A percentile compares a stretch with the other conserved stretches of the same genome.
phyloP scores from a whole-genome alignment of 805 yeast species.

The Saccharomycopsis olivae region DNA sequence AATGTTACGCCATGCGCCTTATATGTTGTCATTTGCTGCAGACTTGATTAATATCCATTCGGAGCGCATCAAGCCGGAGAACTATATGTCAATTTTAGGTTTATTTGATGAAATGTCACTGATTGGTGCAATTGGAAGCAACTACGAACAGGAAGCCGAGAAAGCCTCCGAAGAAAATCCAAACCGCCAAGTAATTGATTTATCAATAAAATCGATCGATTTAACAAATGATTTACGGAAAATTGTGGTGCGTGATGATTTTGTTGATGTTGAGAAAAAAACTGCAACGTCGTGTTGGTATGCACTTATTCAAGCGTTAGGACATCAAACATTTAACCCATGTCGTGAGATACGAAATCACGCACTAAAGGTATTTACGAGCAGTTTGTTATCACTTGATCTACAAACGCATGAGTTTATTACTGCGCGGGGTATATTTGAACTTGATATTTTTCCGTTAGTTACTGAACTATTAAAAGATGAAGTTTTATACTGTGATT shows the following conservation, averaged over 20 bases:
- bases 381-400: slow-evolving; percentile 34
- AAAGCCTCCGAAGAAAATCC: slow-evolving; percentile 29
- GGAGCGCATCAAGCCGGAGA: slow-evolving; percentile 31
- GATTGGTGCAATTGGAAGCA: slow-evolving; percentile 70
- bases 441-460: slow-evolving; percentile 66
- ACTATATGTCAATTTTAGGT: slow-evolving; percentile 59
- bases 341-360: slow-evolving; percentile 63
- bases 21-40: slow-evolving; percentile 39
- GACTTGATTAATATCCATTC: slow-evolving; percentile 27
- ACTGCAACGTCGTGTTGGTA: slow-evolving; percentile 26
- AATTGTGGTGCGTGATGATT: slow-evolving; percentile 25
- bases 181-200: slow-evolving; percentile 42
- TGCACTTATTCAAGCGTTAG: slow-evolving; percentile 70
- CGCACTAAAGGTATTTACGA: slow-evolving; percentile 54
- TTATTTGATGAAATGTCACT: slow-evolving; percentile 71
- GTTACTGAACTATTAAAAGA: slow-evolving; percentile 56
- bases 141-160: slow-evolving; percentile 58
- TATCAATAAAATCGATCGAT: slow-evolving; percentile 51
- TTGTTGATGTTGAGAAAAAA: slow-evolving; percentile 26
- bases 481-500: slow-evolving; percentile 51
- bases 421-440: slow-evolving; percentile 49
- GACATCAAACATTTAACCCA: slow-evolving; percentile 85
- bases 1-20: slow-evolving; percentile 30
- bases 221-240: slow-evolving; percentile 45
- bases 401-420: slow-evolving; percentile 27